Base-by-base conservation (phyloP, 176 grass and related monocot genomes). In the Oryza glaberrima region DNA sequence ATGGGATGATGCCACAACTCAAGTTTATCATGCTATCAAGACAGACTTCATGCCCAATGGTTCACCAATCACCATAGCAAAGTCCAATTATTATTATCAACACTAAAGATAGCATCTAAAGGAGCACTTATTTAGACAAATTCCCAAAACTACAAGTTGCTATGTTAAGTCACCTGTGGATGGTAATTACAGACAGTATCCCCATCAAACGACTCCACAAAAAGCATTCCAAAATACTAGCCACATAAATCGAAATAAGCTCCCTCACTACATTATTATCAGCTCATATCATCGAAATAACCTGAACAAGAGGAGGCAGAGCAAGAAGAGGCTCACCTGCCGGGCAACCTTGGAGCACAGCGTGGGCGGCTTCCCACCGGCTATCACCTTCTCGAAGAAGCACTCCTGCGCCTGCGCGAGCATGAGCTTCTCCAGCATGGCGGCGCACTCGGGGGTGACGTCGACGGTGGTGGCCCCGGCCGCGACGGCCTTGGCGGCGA, bases 381-480 rank as follows among this genome's bases (percentile, higher is more conserved):
- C 90, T 66, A 99, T 91, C 16, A 94, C 97, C 91, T 94, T 99
- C 90, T 99, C 97, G 69, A 94, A 99, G 90, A 99, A 96, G 88
- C 97, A 99, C 83, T 99, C 97, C 78, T 99, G 94, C 19, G 97
- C 94, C 78, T 99, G 97, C 40, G 97, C 97, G 49, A 99, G 97
- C 97, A 99, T 94, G 16, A 99, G 88, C 79, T 90, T 96, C 85
- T 99, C 97, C 40, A 96, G 92, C 94, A 99, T 99, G 35, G 45
- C 92, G 7, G 94, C 86, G 67, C 90, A 96, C 84, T 99, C 97
- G 9, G 94, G 90, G 17, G 94, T 90, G 30, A 99, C 76, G 44
- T 99, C 97, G 3, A 92, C 84, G 23, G 97, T 99, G 81, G 91
- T 91, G 23, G 85, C 79, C 49, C 94, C 97, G 1, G 90, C 88